These are phyloP conservation scores for Ganoderma meredithae DNA, from an alignment of 1,284 basidiomycete genomes.

Conservation along the genomic window DNA sequence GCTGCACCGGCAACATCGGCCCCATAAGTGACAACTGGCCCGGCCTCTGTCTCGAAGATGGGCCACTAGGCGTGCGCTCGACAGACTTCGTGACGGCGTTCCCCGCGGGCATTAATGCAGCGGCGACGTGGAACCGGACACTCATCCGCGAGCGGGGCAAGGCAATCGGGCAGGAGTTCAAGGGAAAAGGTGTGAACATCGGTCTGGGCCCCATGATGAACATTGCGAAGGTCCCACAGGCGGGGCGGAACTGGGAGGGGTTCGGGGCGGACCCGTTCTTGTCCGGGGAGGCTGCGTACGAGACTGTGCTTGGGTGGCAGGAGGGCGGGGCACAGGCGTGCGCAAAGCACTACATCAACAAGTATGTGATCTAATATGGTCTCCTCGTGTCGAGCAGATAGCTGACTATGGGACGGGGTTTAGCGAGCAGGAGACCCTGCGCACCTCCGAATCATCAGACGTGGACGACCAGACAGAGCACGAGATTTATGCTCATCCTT, in stretches of 20 bases:
- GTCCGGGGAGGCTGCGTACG: conserved; percentile 73
- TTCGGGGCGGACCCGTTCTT: conserved; percentile 84
- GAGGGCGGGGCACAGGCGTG: conserved; percentile 76
- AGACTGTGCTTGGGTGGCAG: conserved; percentile 82
- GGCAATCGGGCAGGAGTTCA: conserved; percentile 82
- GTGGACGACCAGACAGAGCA: conserved; percentile 83
- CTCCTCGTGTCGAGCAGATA: background rate
- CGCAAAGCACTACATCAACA: conserved; percentile 81
- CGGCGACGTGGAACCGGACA: conserved; percentile 67
- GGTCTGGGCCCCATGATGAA: conserved; percentile 76
- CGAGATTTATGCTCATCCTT: conserved; percentile 77
- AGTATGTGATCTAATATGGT: conserved; percentile 53
- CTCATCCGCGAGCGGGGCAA: conserved; percentile 73
- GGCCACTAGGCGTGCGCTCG: conserved; percentile 52
- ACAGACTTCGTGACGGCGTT: conserved; percentile 65
- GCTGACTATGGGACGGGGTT: background rate
- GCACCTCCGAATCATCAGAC: conserved; percentile 63
- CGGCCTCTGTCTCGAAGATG: conserved; percentile 74
- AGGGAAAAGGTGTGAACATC: conserved; percentile 82
- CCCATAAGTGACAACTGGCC: conserved; percentile 49
- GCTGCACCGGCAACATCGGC: conserved; percentile 52
- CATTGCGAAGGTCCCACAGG: conserved; percentile 68
- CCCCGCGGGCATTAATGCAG: conserved; percentile 65
- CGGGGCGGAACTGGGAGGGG: conserved; percentile 88
- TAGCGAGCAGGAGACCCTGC: conserved; percentile 73